phyloP scores from a whole-genome alignment of 2,329 filamentous ascomycete genomes.

The Gyromitra esculenta region DNA sequence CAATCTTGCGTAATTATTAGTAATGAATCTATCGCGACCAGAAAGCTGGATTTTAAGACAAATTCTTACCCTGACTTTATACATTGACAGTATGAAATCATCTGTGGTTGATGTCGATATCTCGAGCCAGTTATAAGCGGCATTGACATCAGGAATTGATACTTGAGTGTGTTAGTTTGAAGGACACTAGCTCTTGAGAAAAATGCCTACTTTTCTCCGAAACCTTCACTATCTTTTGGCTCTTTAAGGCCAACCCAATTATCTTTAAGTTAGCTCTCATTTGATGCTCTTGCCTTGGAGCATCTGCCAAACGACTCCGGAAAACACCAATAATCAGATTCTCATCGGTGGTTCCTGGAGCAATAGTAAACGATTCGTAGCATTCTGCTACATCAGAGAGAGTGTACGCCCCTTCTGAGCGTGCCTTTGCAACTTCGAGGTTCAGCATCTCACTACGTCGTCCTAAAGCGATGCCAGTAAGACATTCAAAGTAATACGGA shows the following conservation, averaged over 20 bases:
- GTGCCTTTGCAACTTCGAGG: conserved; percentile 68
- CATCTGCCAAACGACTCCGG: conserved; percentile 68
- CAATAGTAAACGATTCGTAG: conserved; percentile 69
- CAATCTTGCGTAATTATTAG: conserved; percentile 60
- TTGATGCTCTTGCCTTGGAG: conserved; percentile 67
- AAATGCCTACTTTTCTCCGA: conserved; percentile 35
- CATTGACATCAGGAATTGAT: conserved; percentile 70
- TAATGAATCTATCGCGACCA: not conserved
- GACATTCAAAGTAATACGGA: conserved; percentile 72
- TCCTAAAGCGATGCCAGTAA: conserved; percentile 69
- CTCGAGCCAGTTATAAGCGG: conserved; percentile 71
- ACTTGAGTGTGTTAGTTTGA: conserved; percentile 33
- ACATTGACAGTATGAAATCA: conserved; percentile 69
- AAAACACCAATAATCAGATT: conserved; percentile 72
- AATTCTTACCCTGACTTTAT: conserved; percentile 65
- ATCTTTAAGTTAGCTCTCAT: conserved; percentile 68
- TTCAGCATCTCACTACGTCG: conserved; percentile 69
- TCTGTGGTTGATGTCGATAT: conserved; percentile 65
- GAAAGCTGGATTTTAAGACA: not conserved
- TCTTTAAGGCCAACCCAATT: conserved; percentile 69
- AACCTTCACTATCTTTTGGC: conserved; percentile 64
- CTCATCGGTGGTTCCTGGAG: conserved; percentile 64
- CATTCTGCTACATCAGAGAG: conserved; percentile 68
- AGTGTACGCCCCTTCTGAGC: conserved; percentile 69
- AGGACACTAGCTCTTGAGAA: not conserved